Evolutionary conservation across 2,329 filamentous ascomycete species (phyloP).

Genomic region (Arthrinium puccinioides): DNA sequence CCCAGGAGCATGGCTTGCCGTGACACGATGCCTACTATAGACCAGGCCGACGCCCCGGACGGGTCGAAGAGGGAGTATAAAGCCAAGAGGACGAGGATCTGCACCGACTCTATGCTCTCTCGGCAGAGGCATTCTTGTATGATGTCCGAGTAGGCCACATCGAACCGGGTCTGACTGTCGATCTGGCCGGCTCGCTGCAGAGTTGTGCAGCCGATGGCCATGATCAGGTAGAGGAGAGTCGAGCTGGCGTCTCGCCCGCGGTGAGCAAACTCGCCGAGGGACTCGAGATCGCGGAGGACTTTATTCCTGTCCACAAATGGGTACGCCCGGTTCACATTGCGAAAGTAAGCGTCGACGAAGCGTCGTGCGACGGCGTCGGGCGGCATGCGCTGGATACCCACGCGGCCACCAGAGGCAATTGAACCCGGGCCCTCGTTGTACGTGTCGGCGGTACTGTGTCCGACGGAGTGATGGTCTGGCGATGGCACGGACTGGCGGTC

Average conservation of each 20-base stretch:
- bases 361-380: conserved; percentile 19
- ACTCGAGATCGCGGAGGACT: conserved; percentile 26
- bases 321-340: conserved; percentile 36
- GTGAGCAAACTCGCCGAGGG: conserved; percentile 14
- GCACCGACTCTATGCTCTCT: conserved; percentile 28
- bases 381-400: conserved; percentile 8
- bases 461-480: conserved; percentile 1
- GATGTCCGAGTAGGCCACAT: conserved; percentile 30
- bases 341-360: conserved; percentile 37
- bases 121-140: conserved; percentile 30
- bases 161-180: conserved; percentile 24
- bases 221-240: conserved; percentile 33
- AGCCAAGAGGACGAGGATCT: conserved; percentile 32
- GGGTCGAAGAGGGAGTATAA: conserved; percentile 37
- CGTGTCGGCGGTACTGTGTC: conserved; percentile 1
- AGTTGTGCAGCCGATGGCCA: conserved; percentile 38
- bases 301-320: conserved; percentile 33
- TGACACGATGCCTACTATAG: conserved; percentile 31
- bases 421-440: conserved; percentile 1
- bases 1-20: conserved; percentile 31
- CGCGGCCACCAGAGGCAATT: not conserved
- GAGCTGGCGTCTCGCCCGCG: conserved; percentile 20
- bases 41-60: conserved; percentile 28
- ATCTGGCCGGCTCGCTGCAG: conserved; percentile 34
- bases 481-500: conserved; percentile 1